Percentiles rank a stretch among this genome's conserved stretches.
phyloP scores from a whole-genome alignment of 441 rosid species.

The Populus hybrid region DNA sequence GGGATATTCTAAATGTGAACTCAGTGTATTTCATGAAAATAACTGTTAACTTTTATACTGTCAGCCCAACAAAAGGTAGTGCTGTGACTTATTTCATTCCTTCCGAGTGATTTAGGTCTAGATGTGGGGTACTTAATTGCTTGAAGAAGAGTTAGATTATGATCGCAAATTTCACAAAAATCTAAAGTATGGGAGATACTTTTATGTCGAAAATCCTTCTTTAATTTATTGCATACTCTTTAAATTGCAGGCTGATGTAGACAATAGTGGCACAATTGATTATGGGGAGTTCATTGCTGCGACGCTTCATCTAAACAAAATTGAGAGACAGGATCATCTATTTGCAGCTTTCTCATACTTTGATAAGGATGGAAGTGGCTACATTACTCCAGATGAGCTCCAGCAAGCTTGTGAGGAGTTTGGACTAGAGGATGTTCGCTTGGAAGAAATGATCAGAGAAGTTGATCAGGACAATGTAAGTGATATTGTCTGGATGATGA shows the following conservation, averaged over 20 bases:
- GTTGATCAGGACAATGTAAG: constrained; percentile 91
- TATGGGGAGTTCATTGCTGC: constrained; percentile 27
- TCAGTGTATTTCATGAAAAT: background rate
- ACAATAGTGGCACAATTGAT: constrained; percentile 85
- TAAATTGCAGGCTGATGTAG: constrained; percentile 79
- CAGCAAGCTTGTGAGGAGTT: constrained; percentile 93
- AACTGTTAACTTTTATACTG: background rate
- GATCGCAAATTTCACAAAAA: background rate
- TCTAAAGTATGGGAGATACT: background rate
- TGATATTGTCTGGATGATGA: background rate
- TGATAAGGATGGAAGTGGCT: constrained; percentile 90
- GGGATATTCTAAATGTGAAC: background rate
- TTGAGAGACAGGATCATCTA: constrained; percentile 83
- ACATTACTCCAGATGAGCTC: constrained; percentile 86
- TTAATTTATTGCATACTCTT: background rate
- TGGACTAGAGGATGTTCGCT: constrained; percentile 75
- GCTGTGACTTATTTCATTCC: background rate
- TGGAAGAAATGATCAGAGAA: constrained; percentile 88
- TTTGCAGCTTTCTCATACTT: constrained; percentile 87
- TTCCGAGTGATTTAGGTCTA: background rate
- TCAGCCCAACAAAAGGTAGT: background rate
- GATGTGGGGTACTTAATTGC: background rate
- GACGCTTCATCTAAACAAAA: constrained; percentile 87
- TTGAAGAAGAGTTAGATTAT: background rate
- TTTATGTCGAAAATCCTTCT: background rate